phyloP scores from a whole-genome alignment of 208 protist genomes.

The Borovskyia barvae region DNA sequence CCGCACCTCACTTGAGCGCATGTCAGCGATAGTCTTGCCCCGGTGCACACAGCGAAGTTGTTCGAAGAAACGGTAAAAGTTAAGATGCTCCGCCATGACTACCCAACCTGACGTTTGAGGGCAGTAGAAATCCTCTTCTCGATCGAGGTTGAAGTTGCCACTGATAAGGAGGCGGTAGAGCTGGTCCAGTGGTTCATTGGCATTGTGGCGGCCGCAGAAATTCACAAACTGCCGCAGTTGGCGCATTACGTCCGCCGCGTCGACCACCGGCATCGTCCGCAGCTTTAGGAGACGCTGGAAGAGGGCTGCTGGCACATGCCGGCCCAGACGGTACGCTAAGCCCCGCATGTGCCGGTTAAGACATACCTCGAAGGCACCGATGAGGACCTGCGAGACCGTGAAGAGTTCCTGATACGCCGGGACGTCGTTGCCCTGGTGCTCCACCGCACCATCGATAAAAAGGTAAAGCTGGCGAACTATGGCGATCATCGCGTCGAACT shows the following conservation, averaged over 20 bases:
- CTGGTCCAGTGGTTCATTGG: slow-evolving; percentile 46
- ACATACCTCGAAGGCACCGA: slow-evolving; percentile 90
- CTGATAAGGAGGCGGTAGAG: slow-evolving; percentile 74
- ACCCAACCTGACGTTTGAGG: slow-evolving; percentile 94
- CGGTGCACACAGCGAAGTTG: slow-evolving; percentile 99
- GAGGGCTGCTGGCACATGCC: slow-evolving; percentile 44
- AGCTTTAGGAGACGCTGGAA: slow-evolving; percentile 53
- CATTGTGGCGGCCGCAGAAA: slow-evolving; percentile 34
- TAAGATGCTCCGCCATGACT: slow-evolving; percentile 99
- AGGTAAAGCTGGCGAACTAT: slow-evolving; percentile 96
- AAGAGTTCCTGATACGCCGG: slow-evolving; percentile 96
- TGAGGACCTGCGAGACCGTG: slow-evolving; percentile 92
- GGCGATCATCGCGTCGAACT: slow-evolving; percentile 96
- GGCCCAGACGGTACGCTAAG: slow-evolving; percentile 51
- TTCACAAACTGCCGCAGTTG: slow-evolving; percentile 66
- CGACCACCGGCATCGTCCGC: slow-evolving; percentile 7
- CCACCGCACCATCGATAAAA: slow-evolving; percentile 86
- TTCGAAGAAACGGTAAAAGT: slow-evolving; percentile 98
- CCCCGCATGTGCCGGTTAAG: slow-evolving; percentile 65
- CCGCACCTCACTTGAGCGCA: slow-evolving; percentile 97
- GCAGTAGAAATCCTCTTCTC: slow-evolving; percentile 85
- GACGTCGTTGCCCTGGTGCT: slow-evolving; percentile 96
- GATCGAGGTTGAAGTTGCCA: slow-evolving; percentile 85
- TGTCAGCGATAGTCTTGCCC: slow-evolving; percentile 98
- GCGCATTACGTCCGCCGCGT: slow-evolving; percentile 31